Evolutionary conservation across 352 stramenopile genomes (phyloP), one percentile per base, ranked within the genome.

Genomic region (Pythium folliculosum): DNA sequence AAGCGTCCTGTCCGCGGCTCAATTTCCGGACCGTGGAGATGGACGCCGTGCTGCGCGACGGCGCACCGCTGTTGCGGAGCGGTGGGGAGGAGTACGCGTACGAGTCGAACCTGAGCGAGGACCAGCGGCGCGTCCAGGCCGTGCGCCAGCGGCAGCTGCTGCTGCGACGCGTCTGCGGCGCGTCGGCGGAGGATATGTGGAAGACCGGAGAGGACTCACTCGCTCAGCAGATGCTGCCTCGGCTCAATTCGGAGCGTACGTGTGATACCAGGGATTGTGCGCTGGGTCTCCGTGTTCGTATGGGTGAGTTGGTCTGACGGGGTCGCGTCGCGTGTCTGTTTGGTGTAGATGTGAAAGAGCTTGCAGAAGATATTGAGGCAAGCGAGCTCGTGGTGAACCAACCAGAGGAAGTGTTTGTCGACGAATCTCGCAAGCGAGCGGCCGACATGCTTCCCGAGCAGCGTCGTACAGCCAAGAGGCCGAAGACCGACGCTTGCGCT

Each of bases 51-150:
- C 75, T 95, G 48, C 60, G 57, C 1, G 72, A 92, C 19, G 88
- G 84, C 5, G 81, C 84, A 14, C 84, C 88, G 25, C 48, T 95
- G 38, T 50, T 95, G 30, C 79, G 85, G 10, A 94, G 81, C 54
- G 88, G 88, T 23, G 88, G 88, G 27, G 82, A 95, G 69, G 88
- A 94, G 65, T 95, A 95, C 58, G 65, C 79, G 55, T 95, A 94
- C 69, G 32, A 71, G 30, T 82, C 76, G 7, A 82, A 92, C 37
- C 44, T 91, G 38, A 84, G 75, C 23, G 77, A 82, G 0, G 75
- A 82, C 23, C 72, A 89, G 63, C 84, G 86, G 17, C 71, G 74
- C 0, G 8, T 78, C 38, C 76, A 90, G 52, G 80, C 74, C 23
- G 61, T 86, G 47, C 81, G 77, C 45, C 88, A 95, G 60, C 82